Evolutionary conservation across 371 early-diverging fungal genomes (phyloP), one percentile per base, ranked within the genome.

Genomic region (Dipsacomyces acuminosporus): DNA sequence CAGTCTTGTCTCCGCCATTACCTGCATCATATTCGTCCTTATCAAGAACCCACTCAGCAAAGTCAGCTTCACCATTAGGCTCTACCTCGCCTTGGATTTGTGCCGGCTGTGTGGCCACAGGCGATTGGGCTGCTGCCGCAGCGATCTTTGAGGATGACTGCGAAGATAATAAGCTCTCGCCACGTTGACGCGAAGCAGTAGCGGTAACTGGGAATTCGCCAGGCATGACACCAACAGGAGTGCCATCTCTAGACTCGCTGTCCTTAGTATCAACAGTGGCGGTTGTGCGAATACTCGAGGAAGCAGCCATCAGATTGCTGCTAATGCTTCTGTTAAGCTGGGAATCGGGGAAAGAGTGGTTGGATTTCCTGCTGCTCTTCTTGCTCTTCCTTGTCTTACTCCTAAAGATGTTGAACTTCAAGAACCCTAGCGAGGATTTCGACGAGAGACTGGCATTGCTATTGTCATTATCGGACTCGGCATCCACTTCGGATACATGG

Each of bases 11-110:
- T 15, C 14, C 38, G 17, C n/a, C 38, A 38, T 17, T n/a, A 13
- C 38, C 38, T 4, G 8, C 38, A 38, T 11, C 14, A 4, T 7
- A 34, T 14, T 34, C 14, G 34, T 38, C 48, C 14, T 58, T 64
- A 14, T 64, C 48, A 45, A 67, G 51, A 25, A 67, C 64, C 69
- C 69, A 67, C 21, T 67, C 69, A 36, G 59, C 63, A 38, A 54
- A 44, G 18, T 67, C 69, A 9, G 36, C 30, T 5, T 11, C 51
- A 0, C 46, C 18, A 47, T 59, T 49, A 4, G 34, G 30, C 26
- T 51, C 11, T 11, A 30, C 30, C 7, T 11, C 30, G 7, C 30
- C 7, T 30, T n/a, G n/a, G n/a, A n/a, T n/a, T n/a, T n/a, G n/a
- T n/a, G n/a, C n/a, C n/a, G n/a, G n/a, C n/a, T n/a, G n/a, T n/a